phyloP scores from a whole-genome alignment of 345 rosid genomes.

The Eucalyptus albens region DNA sequence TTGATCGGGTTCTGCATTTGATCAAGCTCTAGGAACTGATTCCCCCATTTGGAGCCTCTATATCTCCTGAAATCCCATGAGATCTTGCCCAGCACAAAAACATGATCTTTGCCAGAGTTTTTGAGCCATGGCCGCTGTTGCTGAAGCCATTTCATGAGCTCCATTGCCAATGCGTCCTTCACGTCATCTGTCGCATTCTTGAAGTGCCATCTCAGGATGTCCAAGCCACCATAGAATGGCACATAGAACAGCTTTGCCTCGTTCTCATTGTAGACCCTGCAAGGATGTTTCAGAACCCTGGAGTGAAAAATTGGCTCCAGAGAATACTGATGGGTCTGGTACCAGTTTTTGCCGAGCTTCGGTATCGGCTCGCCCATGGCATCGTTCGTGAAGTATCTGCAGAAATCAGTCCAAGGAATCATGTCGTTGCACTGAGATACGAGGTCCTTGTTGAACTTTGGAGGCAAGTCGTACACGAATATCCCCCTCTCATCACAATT shows the following conservation, averaged over 20 bases:
- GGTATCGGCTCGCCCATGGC: slow-evolving; percentile 53
- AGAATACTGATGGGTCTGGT: slow-evolving; percentile 57
- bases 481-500: slow-evolving; percentile 46
- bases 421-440: slow-evolving; percentile 63
- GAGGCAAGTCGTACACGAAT: slow-evolving; percentile 65
- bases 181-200: slow-evolving; percentile 63
- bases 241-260: slow-evolving; percentile 76
- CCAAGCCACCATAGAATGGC: slow-evolving; percentile 72
- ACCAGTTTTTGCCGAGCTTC: slow-evolving; percentile 58
- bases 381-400: slow-evolving; percentile 38
- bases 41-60: slow-evolving; percentile 51
- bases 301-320: slow-evolving; percentile 75
- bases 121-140: slow-evolving; percentile 35
- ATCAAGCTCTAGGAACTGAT: slow-evolving; percentile 43
- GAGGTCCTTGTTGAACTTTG: slow-evolving; percentile 75
- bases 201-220: slow-evolving; percentile 87
- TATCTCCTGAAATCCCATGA: slow-evolving; percentile 89
- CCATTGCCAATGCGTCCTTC: slow-evolving; percentile 39
- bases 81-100: slow-evolving; percentile 67
- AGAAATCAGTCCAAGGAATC: slow-evolving; percentile 65
- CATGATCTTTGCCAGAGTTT: slow-evolving; percentile 73
- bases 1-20: slow-evolving; percentile 80
- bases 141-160: slow-evolving; percentile 64
- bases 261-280: slow-evolving; percentile 55
- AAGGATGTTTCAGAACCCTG: slow-evolving; percentile 60